Percentiles rank a stretch among this genome's conserved stretches.
Evolutionary conservation across 2,329 filamentous ascomycete species (phyloP).

Genomic region (Phyllosticta citriasiana): DNA sequence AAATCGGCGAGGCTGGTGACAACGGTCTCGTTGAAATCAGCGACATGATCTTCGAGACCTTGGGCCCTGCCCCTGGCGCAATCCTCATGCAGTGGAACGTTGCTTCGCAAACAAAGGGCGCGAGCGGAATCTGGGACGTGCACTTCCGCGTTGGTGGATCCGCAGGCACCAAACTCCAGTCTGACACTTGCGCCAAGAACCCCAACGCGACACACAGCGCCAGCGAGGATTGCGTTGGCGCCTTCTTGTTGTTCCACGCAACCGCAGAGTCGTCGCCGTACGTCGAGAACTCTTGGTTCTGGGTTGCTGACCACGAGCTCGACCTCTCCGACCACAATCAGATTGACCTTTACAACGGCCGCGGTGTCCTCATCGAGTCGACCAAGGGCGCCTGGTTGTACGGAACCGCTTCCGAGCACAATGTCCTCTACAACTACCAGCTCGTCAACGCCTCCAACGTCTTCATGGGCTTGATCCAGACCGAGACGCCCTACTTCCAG

Average conservation of each 20-base stretch:
- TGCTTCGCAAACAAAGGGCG: slow-evolving; percentile 54
- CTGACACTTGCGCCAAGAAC: slow-evolving; percentile 68
- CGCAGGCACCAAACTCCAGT: slow-evolving; percentile 73
- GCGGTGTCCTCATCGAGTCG: slow-evolving; percentile 71
- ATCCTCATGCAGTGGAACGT: slow-evolving; percentile 92
- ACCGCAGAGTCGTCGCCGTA: slow-evolving; percentile 55
- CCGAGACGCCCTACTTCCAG: slow-evolving; percentile 64
- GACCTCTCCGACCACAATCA: slow-evolving; percentile 62
- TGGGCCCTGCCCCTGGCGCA: slow-evolving; percentile 73
- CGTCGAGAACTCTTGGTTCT: slow-evolving; percentile 83
- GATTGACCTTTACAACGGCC: slow-evolving; percentile 79
- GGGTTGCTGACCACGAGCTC: slow-evolving; percentile 84
- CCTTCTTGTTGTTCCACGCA: slow-evolving; percentile 54
- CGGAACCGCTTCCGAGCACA: slow-evolving; percentile 57
- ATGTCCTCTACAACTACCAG: slow-evolving; percentile 61
- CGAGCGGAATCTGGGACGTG: slow-evolving; percentile 84
- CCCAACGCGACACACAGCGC: slow-evolving; percentile 51
- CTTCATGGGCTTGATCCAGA: slow-evolving; percentile 56
- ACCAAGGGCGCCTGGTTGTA: slow-evolving; percentile 68
- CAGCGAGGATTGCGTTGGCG: slow-evolving; percentile 58
- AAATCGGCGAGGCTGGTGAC: slow-evolving; percentile 70
- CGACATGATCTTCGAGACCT: slow-evolving; percentile 76
- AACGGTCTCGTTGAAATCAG: slow-evolving; percentile 75
- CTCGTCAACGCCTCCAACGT: slow-evolving; percentile 50
- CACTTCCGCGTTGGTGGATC: slow-evolving; percentile 88